These are phyloP conservation scores for Leishmania turanica DNA, from an alignment of 208 protist genomes.

Conservation along the genomic window DNA sequence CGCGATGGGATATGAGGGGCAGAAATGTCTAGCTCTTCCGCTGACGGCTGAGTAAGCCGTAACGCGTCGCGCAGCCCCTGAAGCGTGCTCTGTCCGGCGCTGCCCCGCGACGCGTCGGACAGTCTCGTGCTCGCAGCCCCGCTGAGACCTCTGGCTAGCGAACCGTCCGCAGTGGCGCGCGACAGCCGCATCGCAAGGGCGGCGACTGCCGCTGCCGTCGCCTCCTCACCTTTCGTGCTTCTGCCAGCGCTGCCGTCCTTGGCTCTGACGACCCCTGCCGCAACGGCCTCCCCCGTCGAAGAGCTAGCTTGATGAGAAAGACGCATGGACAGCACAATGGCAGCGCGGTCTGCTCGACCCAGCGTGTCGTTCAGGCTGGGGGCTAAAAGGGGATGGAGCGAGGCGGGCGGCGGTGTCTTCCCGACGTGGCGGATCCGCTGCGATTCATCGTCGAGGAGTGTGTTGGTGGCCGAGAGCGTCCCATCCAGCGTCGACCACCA, in stretches of 20 bases:
- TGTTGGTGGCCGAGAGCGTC: constrained; percentile 19
- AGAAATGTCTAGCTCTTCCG: not conserved
- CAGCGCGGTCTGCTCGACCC: constrained; percentile 43
- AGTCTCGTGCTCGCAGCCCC: constrained; percentile 9
- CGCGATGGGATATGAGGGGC: not conserved
- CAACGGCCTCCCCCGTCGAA: not conserved
- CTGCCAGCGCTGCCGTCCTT: not conserved
- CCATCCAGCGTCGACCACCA: constrained; percentile 39
- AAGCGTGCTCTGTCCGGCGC: constrained; percentile 10
- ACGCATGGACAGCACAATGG: constrained; percentile 40
- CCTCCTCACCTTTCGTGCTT: not conserved
- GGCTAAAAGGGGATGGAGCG: not conserved
- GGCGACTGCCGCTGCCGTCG: constrained; percentile 1
- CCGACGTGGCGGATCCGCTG: not conserved
- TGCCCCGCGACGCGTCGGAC: not conserved
- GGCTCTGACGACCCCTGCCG: not conserved
- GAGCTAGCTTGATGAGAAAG: constrained; percentile 2
- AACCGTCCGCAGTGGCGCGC: not conserved
- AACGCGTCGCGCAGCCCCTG: constrained; percentile 32
- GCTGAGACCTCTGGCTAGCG: not conserved
- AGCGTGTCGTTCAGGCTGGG: constrained; percentile 53
- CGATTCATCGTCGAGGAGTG: not conserved
- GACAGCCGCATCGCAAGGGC: constrained; percentile 12
- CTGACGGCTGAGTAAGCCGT: constrained; percentile 3
- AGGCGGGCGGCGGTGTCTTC: not conserved